Conservation (phyloP, 108 stramenopile species). For the Skeletonema potamos region DNA sequence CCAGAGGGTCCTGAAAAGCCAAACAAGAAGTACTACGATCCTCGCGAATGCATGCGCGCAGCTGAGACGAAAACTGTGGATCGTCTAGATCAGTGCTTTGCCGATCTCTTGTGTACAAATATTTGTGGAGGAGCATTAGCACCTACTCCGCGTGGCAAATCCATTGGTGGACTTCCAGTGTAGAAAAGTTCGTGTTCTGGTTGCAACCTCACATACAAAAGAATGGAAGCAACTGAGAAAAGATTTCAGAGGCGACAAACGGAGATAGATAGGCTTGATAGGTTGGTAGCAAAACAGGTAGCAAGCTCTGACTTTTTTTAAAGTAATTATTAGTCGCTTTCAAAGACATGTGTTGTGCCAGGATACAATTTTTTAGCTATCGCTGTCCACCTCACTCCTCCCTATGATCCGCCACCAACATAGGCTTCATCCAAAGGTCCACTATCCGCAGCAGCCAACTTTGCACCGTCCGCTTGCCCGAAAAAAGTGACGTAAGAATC, state of each 20-base stretch:
- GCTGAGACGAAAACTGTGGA: constrained; percentile 80
- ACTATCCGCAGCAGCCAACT: constrained; percentile 71
- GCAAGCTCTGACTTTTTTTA: too few relatives aligned
- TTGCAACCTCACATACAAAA: too few relatives aligned
- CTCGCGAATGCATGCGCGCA: constrained; percentile 85
- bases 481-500: constrained; percentile 50
- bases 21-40: constrained; percentile 97
- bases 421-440: constrained; percentile 88
- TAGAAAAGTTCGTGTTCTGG: too few relatives aligned
- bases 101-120: constrained; percentile 81
- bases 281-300: too few relatives aligned
- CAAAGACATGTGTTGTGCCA: too few relatives aligned
- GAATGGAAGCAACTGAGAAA: neutral
- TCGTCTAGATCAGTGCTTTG: constrained; percentile 67
- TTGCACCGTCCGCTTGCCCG: constrained; percentile 60
- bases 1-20: constrained; percentile 91
- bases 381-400: too few relatives aligned
- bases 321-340: too few relatives aligned
- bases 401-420: constrained; percentile 71
- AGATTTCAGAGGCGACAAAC: neutral
- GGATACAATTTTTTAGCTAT: constrained; percentile 38
- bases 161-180: neutral
- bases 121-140: constrained; percentile 41
- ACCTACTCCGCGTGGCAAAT: neutral
- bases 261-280: too few relatives aligned